phyloP scores from a whole-genome alignment of 306 rosid genomes.

The Alnus glutinosa region DNA sequence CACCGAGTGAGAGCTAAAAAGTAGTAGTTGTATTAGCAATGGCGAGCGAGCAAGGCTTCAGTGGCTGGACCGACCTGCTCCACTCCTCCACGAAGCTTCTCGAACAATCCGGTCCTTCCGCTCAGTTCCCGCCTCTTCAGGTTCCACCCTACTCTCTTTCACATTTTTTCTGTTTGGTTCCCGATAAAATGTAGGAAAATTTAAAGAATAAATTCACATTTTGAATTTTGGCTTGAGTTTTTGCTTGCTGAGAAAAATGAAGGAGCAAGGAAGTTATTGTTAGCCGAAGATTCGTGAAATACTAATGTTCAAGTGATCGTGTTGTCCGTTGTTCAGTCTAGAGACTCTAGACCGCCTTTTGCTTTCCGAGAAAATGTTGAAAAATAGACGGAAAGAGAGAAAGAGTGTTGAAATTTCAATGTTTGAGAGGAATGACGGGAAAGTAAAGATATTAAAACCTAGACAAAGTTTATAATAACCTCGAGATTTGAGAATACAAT shows the following conservation, averaged over 20 bases:
- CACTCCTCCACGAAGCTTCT: slow-evolving; percentile 97
- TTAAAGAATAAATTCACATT: background rate
- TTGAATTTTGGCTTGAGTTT: background rate
- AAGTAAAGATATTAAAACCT: background rate
- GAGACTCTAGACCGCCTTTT: background rate
- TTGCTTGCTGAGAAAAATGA: background rate
- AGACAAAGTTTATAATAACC: background rate
- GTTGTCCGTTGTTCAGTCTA: background rate
- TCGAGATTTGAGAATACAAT: background rate
- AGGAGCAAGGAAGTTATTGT: background rate
- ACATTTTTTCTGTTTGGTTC: slow-evolving; percentile 18
- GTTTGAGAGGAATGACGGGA: background rate
- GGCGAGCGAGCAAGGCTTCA: slow-evolving; percentile 70
- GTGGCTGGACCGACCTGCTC: slow-evolving; percentile 81
- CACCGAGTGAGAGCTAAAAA: background rate
- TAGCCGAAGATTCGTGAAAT: background rate
- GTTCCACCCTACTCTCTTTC: slow-evolving; percentile 30
- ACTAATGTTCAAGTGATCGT: background rate
- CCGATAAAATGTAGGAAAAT: background rate
- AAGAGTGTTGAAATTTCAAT: background rate
- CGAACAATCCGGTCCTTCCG: slow-evolving; percentile 95
- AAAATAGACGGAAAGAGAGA: background rate
- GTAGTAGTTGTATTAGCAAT: slow-evolving; percentile 31
- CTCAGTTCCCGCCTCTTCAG: slow-evolving; percentile 99
- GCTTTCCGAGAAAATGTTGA: background rate